These are phyloP conservation scores for Sugiyamaella qingdaonensis DNA, from an alignment of 805 yeast genomes.

Conservation along the genomic window DNA sequence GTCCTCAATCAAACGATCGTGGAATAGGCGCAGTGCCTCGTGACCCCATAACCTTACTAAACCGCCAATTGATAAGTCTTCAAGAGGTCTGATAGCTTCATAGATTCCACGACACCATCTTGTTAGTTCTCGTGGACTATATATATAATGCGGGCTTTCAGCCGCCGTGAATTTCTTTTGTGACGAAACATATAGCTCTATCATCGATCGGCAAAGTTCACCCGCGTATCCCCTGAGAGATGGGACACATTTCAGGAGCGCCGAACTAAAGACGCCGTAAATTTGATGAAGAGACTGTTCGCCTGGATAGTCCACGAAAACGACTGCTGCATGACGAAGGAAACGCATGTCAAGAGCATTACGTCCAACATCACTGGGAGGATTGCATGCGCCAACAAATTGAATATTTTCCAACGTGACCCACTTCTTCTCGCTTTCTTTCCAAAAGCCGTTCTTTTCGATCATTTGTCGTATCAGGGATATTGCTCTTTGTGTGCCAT, in stretches of 20 bases:
- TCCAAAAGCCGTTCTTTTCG: slow-evolving; percentile 77
- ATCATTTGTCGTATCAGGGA: slow-evolving; percentile 70
- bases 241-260: slow-evolving; percentile 59
- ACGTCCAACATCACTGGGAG: slow-evolving; percentile 79
- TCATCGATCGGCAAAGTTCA: slow-evolving; percentile 59
- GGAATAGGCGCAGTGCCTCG: slow-evolving; percentile 73
- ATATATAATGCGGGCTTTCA: slow-evolving; percentile 58
- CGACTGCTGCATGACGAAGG: slow-evolving; percentile 57
- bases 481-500: slow-evolving; percentile 69
- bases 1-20: slow-evolving; percentile 57
- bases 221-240: slow-evolving; percentile 50
- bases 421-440: slow-evolving; percentile 57
- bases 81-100: slow-evolving; percentile 42
- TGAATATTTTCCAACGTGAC: slow-evolving; percentile 59
- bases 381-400: slow-evolving; percentile 94
- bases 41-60: slow-evolving; percentile 70
- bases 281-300: slow-evolving; percentile 57
- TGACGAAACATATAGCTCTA: slow-evolving; percentile 52
- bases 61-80: slow-evolving; percentile 37
- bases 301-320: slow-evolving; percentile 80
- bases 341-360: slow-evolving; percentile 54
- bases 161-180: slow-evolving; percentile 37
- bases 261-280: slow-evolving; percentile 53
- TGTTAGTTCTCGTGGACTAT: slow-evolving; percentile 87
- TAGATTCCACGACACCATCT: slow-evolving; percentile 80